phyloP scores from a whole-genome alignment of 805 yeast genomes.

The Kuraishia ogatae region DNA sequence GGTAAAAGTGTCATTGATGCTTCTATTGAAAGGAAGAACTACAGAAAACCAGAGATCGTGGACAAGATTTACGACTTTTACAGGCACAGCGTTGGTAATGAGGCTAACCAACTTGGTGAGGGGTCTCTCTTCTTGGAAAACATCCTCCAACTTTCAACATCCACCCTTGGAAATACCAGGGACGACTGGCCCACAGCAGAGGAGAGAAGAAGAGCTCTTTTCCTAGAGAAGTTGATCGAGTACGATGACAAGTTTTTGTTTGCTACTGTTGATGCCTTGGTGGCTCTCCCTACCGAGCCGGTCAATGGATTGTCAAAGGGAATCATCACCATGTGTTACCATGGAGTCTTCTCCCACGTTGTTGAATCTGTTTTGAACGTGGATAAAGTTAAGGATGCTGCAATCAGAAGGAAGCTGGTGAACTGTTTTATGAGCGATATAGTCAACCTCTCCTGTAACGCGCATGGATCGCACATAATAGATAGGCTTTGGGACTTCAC shows the following conservation, averaged over 20 bases:
- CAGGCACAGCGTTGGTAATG: constrained; percentile 18
- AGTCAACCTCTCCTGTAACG: constrained; percentile 63
- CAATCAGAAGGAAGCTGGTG: constrained; percentile 55
- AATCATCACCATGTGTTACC: constrained; percentile 67
- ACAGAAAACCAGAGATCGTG: constrained; percentile 52
- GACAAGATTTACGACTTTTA: constrained; percentile 36
- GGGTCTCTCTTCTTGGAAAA: constrained; percentile 52
- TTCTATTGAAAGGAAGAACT: constrained; percentile 47
- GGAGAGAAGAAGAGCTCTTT: constrained; percentile 71
- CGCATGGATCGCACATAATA: constrained; percentile 86
- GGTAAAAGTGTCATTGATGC: constrained; percentile 62
- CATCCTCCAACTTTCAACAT: constrained; percentile 51
- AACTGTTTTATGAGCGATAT: constrained; percentile 52
- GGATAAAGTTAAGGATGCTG: constrained; percentile 37
- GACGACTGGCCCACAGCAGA: constrained; percentile 93
- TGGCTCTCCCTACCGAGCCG: constrained; percentile 46
- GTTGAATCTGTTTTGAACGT: constrained; percentile 57
- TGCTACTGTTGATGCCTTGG: constrained; percentile 49
- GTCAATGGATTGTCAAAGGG: constrained; percentile 14
- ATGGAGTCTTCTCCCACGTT: constrained; percentile 88
- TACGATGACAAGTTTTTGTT: constrained; percentile 55
- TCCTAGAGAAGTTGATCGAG: constrained; percentile 63
- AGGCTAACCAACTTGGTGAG: constrained; percentile 18
- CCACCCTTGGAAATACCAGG: constrained; percentile 73
- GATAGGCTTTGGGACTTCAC: constrained; percentile 82